Evolutionary conservation across 257 asterid species (phyloP).

Genomic region (Solanum ossicruentum): DNA sequence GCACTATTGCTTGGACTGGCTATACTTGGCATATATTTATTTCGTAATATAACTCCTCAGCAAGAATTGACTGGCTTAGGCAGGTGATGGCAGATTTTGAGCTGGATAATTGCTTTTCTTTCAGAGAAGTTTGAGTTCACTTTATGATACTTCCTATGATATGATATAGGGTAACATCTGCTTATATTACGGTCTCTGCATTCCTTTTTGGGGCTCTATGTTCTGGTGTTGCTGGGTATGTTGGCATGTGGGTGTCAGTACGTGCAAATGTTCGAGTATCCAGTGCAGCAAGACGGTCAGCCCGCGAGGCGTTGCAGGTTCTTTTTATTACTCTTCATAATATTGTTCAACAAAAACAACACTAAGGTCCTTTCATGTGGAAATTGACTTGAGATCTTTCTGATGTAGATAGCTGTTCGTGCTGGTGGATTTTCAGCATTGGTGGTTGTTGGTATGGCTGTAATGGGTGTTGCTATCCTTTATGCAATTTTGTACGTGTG

Average conservation of each 20-base stretch:
- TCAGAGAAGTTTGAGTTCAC: background rate
- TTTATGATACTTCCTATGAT: conserved; percentile 5
- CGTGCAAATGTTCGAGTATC: conserved; percentile 98
- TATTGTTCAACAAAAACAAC: conserved; percentile 1
- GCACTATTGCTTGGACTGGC: conserved; percentile 61
- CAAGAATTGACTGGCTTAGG: conserved; percentile 91
- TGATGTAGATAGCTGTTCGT: conserved; percentile 85
- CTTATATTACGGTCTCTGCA: conserved; percentile 77
- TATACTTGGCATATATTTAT: conserved; percentile 70
- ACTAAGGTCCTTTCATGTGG: background rate
- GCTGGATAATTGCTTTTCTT: background rate
- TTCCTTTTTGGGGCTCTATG: conserved; percentile 95
- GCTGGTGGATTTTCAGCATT: conserved; percentile 99
- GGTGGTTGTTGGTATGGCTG: conserved; percentile 99
- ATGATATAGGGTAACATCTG: conserved; percentile 57
- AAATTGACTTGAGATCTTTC: conserved; percentile 8
- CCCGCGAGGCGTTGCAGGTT: conserved; percentile 97
- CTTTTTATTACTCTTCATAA: conserved; percentile 3
- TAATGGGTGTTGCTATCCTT: conserved; percentile 78
- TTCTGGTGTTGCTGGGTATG: conserved; percentile 98
- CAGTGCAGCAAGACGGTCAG: conserved; percentile 98
- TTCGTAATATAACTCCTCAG: conserved; percentile 83
- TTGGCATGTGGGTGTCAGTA: conserved; percentile 99
- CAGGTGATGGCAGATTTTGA: conserved; percentile 36
- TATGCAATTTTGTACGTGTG: conserved; percentile 79